Evolutionary conservation across 768 basidiomycete genomes (phyloP).

Genomic region (Gloeostereum incarnatum): DNA sequence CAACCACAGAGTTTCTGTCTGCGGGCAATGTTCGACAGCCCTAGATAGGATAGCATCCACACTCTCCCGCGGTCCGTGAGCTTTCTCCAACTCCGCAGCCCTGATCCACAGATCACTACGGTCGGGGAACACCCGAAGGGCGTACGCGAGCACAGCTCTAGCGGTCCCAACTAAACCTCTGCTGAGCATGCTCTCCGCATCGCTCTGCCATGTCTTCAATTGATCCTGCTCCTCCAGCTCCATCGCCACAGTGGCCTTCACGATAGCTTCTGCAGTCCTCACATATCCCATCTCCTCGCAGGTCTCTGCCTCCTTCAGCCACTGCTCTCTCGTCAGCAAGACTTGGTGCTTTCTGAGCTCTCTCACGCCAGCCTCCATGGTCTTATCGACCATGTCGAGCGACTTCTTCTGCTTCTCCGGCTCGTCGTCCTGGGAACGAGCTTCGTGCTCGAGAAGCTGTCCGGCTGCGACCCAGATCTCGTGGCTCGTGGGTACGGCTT

Average conservation of each 20-base stretch:
- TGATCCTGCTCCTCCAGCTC: conserved; percentile 95
- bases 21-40: conserved; percentile 87
- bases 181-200: conserved; percentile 76
- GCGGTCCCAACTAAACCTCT: conserved; percentile 75
- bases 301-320: conserved; percentile 91
- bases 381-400: conserved; percentile 72
- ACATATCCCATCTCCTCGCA: conserved; percentile 83
- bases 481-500: conserved; percentile 89
- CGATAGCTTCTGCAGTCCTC: conserved; percentile 86
- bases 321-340: conserved; percentile 83
- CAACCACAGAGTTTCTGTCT: conserved; percentile 94
- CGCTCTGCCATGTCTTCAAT: conserved; percentile 82
- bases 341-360: conserved; percentile 79
- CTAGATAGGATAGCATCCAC: conserved; percentile 73
- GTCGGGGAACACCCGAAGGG: conserved; percentile 86
- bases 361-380: conserved; percentile 78
- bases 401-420: conserved; percentile 50
- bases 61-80: conserved; percentile 77
- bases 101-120: conserved; percentile 78
- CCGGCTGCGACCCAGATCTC: conserved; percentile 99
- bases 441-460: conserved; percentile 84
- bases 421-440: conserved; percentile 34
- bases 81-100: conserved; percentile 90
- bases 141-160: conserved; percentile 83
- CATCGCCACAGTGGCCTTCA: conserved; percentile 89